phyloP scores from a whole-genome alignment of 78 protist genomes.

The Tieghemostelium lacteum region DNA sequence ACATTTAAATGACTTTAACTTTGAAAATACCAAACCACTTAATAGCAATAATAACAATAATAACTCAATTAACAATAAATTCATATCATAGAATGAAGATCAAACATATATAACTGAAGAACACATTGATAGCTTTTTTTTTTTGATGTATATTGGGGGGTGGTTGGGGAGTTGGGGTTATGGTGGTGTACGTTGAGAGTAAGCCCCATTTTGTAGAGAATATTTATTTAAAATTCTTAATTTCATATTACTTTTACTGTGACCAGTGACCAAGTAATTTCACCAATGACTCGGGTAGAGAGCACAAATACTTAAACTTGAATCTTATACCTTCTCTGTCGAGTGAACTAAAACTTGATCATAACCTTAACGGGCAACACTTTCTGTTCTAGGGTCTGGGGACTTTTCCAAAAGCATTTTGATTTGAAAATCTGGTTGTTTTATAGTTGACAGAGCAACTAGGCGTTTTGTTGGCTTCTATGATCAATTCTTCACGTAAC shows the following conservation, averaged over 20 bases:
- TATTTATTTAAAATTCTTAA: conserved; percentile 4
- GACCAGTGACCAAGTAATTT: conserved; percentile 14
- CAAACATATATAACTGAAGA: too few species aligned
- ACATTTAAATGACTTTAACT: too few species aligned
- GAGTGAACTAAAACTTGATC: background rate
- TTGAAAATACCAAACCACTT: too few species aligned
- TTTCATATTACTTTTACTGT: conserved; percentile 24
- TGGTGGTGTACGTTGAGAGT: conserved; percentile 39
- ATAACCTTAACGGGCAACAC: conserved; percentile 40
- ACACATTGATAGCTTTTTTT: too few species aligned
- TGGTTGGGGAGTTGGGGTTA: background rate
- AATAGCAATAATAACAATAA: too few species aligned
- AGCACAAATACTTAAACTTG: background rate
- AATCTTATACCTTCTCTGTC: conserved; percentile 14
- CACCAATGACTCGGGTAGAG: conserved; percentile 9
- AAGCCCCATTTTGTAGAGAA: conserved; percentile 44
- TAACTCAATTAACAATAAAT: too few species aligned
- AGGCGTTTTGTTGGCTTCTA: conserved; percentile 31
- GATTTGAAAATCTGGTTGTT: background rate
- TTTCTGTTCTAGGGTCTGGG: conserved; percentile 64
- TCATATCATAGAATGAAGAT: too few species aligned
- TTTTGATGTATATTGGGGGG: conserved; percentile 9
- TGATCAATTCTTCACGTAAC: conserved; percentile 4
- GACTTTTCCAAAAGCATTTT: conserved; percentile 56
- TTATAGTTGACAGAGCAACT: background rate